A percentile compares a stretch with the other conserved stretches of the same genome.
These are phyloP conservation scores for Houttuynia cordata DNA, from an alignment of 164 flowering plant genomes.

Conservation along the genomic window DNA sequence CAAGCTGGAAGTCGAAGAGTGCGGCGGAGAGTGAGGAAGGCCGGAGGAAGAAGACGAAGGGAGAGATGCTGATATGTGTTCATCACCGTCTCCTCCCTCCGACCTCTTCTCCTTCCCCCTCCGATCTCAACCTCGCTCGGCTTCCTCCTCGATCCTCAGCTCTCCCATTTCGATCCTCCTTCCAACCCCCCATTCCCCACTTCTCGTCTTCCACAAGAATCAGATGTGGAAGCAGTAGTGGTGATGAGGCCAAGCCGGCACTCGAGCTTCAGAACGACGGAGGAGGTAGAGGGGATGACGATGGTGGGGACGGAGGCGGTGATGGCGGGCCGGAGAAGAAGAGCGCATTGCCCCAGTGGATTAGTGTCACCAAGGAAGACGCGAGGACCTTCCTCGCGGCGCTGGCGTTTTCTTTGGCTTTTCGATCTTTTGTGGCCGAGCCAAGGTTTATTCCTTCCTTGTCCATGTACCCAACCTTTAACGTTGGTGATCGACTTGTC, in stretches of 20 bases:
- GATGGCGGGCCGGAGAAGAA: slow-evolving; percentile 24
- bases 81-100: no score
- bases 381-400: slow-evolving; percentile 79
- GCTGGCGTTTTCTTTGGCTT: slow-evolving; percentile 71
- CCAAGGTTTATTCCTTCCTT: slow-evolving; percentile 92
- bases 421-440: slow-evolving; percentile 81
- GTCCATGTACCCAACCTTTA: slow-evolving; percentile 98
- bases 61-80: no score
- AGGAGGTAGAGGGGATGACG: slow-evolving; percentile 35
- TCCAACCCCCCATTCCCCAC: no score
- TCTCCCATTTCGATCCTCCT: no score
- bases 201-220: no score
- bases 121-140: no score
- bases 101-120: no score
- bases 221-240: neutral
- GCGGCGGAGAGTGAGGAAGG: no score
- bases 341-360: slow-evolving; percentile 62
- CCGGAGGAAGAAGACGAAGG: no score
- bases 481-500: slow-evolving; percentile 86
- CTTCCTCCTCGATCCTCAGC: no score
- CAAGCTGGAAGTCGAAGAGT: no score
- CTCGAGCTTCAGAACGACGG: neutral
- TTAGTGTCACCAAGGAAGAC: slow-evolving; percentile 63
- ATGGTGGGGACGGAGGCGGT: no score
- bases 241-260: neutral